Evolutionary conservation across 352 stramenopile species (phyloP).

Genomic region (Phytophthora nicotianae): DNA sequence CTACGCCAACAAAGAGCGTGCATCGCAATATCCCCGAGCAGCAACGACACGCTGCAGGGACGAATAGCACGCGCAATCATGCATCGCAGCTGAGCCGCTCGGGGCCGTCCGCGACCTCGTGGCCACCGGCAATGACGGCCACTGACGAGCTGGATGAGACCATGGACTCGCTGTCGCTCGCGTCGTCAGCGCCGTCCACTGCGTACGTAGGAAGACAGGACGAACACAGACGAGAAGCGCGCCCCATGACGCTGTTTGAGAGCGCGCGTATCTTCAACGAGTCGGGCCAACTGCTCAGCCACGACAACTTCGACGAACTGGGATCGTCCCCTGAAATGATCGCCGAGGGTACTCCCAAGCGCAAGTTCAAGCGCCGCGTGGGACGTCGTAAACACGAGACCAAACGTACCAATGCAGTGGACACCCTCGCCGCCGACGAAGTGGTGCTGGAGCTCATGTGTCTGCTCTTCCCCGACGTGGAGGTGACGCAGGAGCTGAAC

Average conservation of each 20-base stretch:
- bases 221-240: conserved; percentile 47
- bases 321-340: conserved; percentile 55
- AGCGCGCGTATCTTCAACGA: conserved; percentile 82
- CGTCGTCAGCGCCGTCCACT: conserved; percentile 53
- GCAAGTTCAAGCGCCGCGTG: conserved; percentile 70
- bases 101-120: conserved; percentile 55
- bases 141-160: conserved; percentile 40
- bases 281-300: conserved; percentile 67
- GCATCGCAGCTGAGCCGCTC: conserved; percentile 48
- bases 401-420: conserved; percentile 41
- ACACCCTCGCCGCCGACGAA: conserved; percentile 59
- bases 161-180: conserved; percentile 34
- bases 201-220: conserved; percentile 36
- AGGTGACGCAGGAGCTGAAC: conserved; percentile 85
- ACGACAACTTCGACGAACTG: conserved; percentile 74
- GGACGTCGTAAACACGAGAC: conserved; percentile 59
- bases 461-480: conserved; percentile 61
- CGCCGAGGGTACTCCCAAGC: conserved; percentile 28
- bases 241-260: conserved; percentile 82
- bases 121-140: conserved; percentile 41
- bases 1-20: conserved; percentile 26
- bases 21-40: conserved; percentile 46
- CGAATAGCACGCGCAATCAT: background rate
- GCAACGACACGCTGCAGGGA: conserved; percentile 19
- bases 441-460: conserved; percentile 82